These are phyloP conservation scores for Pythium sp. DNA, from an alignment of 352 stramenopile genomes.

Conservation along the genomic window DNA sequence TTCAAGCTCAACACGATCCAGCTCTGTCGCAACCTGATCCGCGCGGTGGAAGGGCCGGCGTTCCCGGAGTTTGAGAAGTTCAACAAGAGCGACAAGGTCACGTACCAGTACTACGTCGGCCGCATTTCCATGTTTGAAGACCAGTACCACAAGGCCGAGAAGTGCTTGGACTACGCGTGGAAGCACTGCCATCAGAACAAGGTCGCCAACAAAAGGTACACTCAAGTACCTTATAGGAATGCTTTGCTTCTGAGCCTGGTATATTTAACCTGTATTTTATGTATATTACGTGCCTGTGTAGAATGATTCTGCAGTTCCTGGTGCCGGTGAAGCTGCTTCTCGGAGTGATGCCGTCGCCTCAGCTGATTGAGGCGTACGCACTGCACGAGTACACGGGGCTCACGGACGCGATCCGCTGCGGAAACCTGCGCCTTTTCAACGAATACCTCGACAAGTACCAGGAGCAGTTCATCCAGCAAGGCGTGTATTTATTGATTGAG, in stretches of 20 bases:
- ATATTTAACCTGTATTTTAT: background rate
- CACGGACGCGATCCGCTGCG: constrained; percentile 87
- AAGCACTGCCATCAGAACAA: constrained; percentile 88
- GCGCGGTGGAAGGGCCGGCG: constrained; percentile 71
- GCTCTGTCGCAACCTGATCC: constrained; percentile 94
- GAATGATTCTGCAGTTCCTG: constrained; percentile 94
- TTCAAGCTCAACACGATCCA: constrained; percentile 94
- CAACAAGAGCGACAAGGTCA: constrained; percentile 89
- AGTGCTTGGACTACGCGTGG: constrained; percentile 93
- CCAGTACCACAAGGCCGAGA: constrained; percentile 93
- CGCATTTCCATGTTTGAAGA: constrained; percentile 97
- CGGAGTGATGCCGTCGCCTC: constrained; percentile 88
- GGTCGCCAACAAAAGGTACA: constrained; percentile 84
- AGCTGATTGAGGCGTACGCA: constrained; percentile 90
- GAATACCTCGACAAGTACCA: constrained; percentile 90
- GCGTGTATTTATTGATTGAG: constrained; percentile 96
- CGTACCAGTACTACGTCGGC: constrained; percentile 95
- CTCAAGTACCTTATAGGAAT: background rate
- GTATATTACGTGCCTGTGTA: constrained; percentile 7
- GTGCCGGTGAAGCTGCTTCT: constrained; percentile 93
- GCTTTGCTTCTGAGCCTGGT: background rate
- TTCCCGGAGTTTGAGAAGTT: constrained; percentile 82
- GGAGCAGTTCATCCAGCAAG: constrained; percentile 87
- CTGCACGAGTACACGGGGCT: constrained; percentile 86
- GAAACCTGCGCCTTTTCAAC: constrained; percentile 93